phyloP scores from a whole-genome alignment of 148 eudicot species.

The Pharnaceum exiguum region DNA sequence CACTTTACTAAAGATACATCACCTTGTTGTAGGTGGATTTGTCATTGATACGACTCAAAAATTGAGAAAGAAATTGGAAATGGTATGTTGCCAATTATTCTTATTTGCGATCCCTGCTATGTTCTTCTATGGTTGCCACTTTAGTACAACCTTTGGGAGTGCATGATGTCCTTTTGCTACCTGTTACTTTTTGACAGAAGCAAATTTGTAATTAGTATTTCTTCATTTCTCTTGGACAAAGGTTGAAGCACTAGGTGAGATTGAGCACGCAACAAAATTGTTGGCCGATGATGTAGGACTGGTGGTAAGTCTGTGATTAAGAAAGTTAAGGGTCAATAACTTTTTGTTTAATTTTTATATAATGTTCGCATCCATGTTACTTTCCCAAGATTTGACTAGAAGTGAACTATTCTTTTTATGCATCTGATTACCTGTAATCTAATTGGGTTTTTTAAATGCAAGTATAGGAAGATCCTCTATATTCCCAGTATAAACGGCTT shows the following conservation, averaged over 20 bases:
- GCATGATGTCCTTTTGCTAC: too few relatives aligned
- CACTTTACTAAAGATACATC: too few relatives aligned
- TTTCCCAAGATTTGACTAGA: not conserved
- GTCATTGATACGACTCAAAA: constrained; percentile 94
- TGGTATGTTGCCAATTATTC: constrained; percentile 43
- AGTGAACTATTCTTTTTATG: not conserved
- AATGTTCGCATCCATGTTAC: not conserved
- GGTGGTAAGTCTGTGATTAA: constrained; percentile 17
- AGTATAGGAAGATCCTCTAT: constrained; percentile 76
- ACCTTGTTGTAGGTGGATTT: constrained; percentile 94
- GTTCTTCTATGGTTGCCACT: too few relatives aligned
- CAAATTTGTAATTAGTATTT: constrained; percentile 3
- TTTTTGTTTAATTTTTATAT: not conserved
- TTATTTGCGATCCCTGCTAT: not conserved
- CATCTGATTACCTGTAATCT: not conserved
- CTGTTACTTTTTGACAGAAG: not conserved
- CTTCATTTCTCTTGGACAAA: constrained; percentile 21
- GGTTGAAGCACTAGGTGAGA: constrained; percentile 98
- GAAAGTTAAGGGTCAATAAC: not conserved
- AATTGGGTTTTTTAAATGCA: not conserved
- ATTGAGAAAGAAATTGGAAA: constrained; percentile 78
- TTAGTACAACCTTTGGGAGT: too few relatives aligned
- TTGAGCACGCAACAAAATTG: constrained; percentile 89
- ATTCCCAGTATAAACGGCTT: constrained; percentile 74
- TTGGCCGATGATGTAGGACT: constrained; percentile 46